Evolutionary conservation across 73 alveolate species (phyloP), one percentile per base, ranked within the genome.

Genomic region (Paramecium sonneborni): DNA sequence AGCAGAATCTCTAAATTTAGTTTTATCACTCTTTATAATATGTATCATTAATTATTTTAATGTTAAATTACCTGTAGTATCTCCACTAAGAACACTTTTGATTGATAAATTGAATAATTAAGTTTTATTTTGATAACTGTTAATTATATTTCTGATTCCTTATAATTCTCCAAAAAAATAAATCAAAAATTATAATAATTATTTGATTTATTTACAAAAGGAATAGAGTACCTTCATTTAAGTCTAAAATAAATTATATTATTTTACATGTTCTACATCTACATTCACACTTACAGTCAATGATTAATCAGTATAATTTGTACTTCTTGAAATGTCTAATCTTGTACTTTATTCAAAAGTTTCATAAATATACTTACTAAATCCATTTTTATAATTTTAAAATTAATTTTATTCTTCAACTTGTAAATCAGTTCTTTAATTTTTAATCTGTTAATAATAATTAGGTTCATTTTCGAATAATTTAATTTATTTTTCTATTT

Each of bases 11-110:
- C 43, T 44, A 23, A 79, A 26, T 15, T 79, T 41, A 5, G 44
- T 24, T 26, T 38, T 41, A 5, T 79, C 90, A 39, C 46, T 41
- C 28, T 79, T 79, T 0, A 79, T 43, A 79, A 79, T 46, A 12
- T 79, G 69, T 21, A 79, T 46, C 74, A 79, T 79, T 46, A 79
- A 44, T 41, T 79, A 79, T 79, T 79, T 79, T 39, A 79, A 24
- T 41, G 74, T 79, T 8, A 34, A n/a, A n/a, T 24, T 38, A 10
- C 76, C 69, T 3, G 14, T 10, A 23, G 23, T 43, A 7, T 79
- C 90, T 2, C 46, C 41, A 43, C 28, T 1, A 37, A 79, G 39
- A 1, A 79, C 32, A 39, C 55, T 23, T 43, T 79, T 14, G 0
- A 79, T 41, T 18, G 62, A 43, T 7, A 79, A 44, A 20, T 79